A percentile compares a stretch with the other conserved stretches of the same genome.
Evolutionary conservation across 2,329 filamentous ascomycete genomes (phyloP).

Genomic region (Aurifilum marmelostoma): DNA sequence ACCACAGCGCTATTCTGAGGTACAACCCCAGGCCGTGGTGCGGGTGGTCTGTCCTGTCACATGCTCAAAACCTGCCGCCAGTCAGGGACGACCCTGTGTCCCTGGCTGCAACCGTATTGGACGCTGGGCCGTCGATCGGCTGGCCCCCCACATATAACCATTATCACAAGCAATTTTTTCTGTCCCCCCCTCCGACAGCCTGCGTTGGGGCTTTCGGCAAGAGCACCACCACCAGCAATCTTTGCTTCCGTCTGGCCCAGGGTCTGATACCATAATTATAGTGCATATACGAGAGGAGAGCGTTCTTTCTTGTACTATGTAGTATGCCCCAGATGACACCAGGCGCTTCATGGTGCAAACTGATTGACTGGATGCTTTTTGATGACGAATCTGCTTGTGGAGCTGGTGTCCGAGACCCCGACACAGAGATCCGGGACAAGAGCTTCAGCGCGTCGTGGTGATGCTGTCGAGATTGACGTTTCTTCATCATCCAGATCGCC

Average conservation of each 20-base stretch:
- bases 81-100: conserved; percentile 26
- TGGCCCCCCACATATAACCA: conserved; percentile 8
- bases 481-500: not conserved
- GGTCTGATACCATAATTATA: not conserved
- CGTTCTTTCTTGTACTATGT: not conserved
- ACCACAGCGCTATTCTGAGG: too few relatives aligned
- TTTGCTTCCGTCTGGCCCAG: not conserved
- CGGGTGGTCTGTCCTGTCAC: conserved; percentile 18
- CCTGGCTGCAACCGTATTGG: conserved; percentile 24
- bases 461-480: not conserved
- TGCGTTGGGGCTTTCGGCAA: not conserved
- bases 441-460: not conserved
- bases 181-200: not conserved
- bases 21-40: not conserved
- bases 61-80: conserved; percentile 25
- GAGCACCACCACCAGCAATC: not conserved
- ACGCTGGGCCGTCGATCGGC: conserved; percentile 7
- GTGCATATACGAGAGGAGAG: not conserved
- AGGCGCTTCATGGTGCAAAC: not conserved
- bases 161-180: conserved; percentile 31
- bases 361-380: not conserved
- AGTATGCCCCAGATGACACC: not conserved
- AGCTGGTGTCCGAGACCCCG: not conserved
- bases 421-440: not conserved
- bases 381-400: not conserved